Conservation (phyloP, 192 early-diverging fungal genomes). For the Umbelopsis sp. region DNA sequence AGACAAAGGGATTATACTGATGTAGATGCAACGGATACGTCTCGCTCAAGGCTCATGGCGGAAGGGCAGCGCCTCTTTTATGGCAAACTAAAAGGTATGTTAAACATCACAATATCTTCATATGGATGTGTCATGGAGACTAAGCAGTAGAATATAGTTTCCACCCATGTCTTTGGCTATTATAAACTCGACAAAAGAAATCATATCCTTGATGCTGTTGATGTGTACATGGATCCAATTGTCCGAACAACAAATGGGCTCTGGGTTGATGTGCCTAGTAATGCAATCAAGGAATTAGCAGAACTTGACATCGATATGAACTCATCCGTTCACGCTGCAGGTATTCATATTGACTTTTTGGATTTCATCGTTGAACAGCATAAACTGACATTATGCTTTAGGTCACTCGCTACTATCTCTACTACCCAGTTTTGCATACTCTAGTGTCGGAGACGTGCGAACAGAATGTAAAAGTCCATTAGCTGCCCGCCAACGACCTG, state of each 20-base stretch:
- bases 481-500: slow-evolving; percentile 45
- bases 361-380: neutral
- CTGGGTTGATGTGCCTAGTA: slow-evolving; percentile 47
- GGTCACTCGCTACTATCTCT: slow-evolving; percentile 49
- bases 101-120: neutral
- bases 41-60: neutral
- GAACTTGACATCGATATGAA: slow-evolving; percentile 43
- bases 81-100: slow-evolving; percentile 32
- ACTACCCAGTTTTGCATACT: slow-evolving; percentile 36
- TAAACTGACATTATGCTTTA: neutral
- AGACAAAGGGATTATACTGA: slow-evolving; percentile 54
- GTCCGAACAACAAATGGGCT: slow-evolving; percentile 37
- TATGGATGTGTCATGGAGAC: neutral
- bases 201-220: slow-evolving; percentile 49
- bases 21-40: slow-evolving; percentile 44
- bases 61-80: neutral
- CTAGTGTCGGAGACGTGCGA: slow-evolving; percentile 33
- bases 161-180: slow-evolving; percentile 60
- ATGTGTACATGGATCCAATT: slow-evolving; percentile 52
- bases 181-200: slow-evolving; percentile 49
- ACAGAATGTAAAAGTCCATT: slow-evolving; percentile 57
- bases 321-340: slow-evolving; percentile 52
- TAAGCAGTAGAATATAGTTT: slow-evolving; percentile 30
- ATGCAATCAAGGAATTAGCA: slow-evolving; percentile 17
- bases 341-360: slow-evolving; percentile 2